phyloP scores from a whole-genome alignment of 805 yeast genomes.

The Candida cerambycidarum region DNA sequence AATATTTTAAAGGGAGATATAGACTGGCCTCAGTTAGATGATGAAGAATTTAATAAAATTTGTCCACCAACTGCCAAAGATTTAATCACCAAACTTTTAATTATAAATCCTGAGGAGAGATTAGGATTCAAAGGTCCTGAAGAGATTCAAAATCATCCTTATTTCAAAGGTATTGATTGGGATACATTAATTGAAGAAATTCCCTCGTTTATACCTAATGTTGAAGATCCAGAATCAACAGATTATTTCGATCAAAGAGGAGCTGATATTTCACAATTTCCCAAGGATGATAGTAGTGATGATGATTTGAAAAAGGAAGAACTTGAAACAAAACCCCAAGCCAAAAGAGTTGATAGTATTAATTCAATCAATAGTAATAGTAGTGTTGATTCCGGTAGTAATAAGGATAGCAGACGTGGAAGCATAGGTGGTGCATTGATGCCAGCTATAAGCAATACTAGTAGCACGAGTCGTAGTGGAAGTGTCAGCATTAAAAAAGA shows the following conservation, averaged over 20 bases:
- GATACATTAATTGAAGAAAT: constrained; percentile 62
- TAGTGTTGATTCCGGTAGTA: constrained; percentile 7
- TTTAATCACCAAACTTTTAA: constrained; percentile 61
- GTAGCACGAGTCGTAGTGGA: constrained; percentile 13
- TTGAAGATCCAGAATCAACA: constrained; percentile 80
- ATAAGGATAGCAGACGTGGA: constrained; percentile 9
- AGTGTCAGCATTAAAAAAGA: constrained; percentile 46
- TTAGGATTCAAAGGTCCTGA: constrained; percentile 77
- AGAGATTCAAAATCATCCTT: constrained; percentile 79
- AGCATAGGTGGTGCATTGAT: constrained; percentile 17
- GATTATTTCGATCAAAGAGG: constrained; percentile 93
- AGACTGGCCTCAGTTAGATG: constrained; percentile 74
- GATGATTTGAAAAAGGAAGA: constrained; percentile 17
- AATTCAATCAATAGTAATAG: constrained; percentile 8
- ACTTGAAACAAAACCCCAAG: background rate
- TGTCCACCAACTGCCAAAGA: constrained; percentile 73
- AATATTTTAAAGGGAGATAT: constrained; percentile 73
- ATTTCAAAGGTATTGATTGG: constrained; percentile 77
- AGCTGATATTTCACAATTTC: constrained; percentile 68
- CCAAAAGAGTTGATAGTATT: constrained; percentile 9
- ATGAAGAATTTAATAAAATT: constrained; percentile 50
- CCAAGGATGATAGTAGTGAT: constrained; percentile 43
- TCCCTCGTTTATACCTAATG: constrained; percentile 80
- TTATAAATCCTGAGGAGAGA: constrained; percentile 62
- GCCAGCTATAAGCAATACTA: constrained; percentile 19